Evolutionary conservation across 805 yeast species (phyloP).

Genomic region (Sugiyamaella valdiviana): DNA sequence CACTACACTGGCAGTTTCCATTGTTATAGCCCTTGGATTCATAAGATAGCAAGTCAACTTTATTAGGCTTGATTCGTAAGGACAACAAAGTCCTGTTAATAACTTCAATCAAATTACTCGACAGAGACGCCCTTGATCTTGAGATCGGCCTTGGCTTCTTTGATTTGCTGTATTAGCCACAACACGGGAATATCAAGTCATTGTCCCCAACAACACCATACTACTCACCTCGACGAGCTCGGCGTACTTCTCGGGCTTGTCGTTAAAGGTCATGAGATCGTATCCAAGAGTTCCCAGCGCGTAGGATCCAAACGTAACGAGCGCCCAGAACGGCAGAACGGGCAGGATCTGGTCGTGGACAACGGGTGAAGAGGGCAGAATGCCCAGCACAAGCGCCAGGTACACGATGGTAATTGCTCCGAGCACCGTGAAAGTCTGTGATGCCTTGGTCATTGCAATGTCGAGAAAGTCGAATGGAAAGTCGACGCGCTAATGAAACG

Average conservation of each 20-base stretch:
- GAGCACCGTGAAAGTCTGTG: constrained; percentile 47
- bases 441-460: constrained; percentile 57
- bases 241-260: constrained; percentile 59
- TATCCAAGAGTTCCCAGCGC: constrained; percentile 62
- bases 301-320: constrained; percentile 63
- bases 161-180: constrained; percentile 37
- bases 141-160: constrained; percentile 56
- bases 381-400: constrained; percentile 44
- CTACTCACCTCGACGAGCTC: constrained; percentile 46
- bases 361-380: constrained; percentile 47
- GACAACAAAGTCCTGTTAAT: too few species aligned
- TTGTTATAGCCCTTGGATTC: background rate
- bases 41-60: too few species aligned
- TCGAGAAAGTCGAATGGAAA: background rate
- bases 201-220: too few species aligned
- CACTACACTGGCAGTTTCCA: background rate
- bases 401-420: constrained; percentile 48
- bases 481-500: background rate
- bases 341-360: constrained; percentile 54
- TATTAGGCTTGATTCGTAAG: too few species aligned
- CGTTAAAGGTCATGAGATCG: constrained; percentile 63
- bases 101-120: constrained; percentile 9
- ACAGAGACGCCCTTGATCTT: constrained; percentile 50
- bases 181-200: background rate
- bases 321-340: constrained; percentile 62